phyloP scores from a whole-genome alignment of 768 basidiomycete species.

The Pleurotus salmoneostramineus region DNA sequence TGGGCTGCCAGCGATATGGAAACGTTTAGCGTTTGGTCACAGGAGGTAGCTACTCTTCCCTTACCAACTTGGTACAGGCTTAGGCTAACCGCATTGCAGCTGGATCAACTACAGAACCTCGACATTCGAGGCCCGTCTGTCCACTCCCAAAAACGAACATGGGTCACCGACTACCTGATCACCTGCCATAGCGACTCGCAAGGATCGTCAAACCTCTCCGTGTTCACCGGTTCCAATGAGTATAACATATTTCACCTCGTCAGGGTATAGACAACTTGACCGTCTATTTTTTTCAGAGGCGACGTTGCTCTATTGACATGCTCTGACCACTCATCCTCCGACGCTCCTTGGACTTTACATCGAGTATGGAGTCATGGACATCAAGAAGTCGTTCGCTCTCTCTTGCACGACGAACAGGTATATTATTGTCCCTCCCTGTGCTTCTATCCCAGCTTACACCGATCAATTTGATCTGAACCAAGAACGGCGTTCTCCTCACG shows the following conservation, averaged over 20 bases:
- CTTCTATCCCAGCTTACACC: neutral
- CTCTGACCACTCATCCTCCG: slow-evolving; percentile 28
- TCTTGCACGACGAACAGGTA: slow-evolving; percentile 55
- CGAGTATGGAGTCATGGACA: slow-evolving; percentile 51
- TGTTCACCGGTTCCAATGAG: slow-evolving; percentile 79
- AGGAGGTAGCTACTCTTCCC: slow-evolving; percentile 42
- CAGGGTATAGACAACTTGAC: neutral
- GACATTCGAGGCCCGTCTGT: slow-evolving; percentile 67
- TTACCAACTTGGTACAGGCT: neutral
- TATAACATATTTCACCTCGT: slow-evolving; percentile 22
- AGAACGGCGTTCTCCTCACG: slow-evolving; percentile 40
- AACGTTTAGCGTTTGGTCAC: slow-evolving; percentile 82
- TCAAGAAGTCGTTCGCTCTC: slow-evolving; percentile 50
- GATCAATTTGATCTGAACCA: neutral
- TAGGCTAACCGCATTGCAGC: slow-evolving; percentile 29
- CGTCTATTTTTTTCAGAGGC: slow-evolving; percentile 34
- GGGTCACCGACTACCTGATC: slow-evolving; percentile 81
- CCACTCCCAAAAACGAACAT: slow-evolving; percentile 51
- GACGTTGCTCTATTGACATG: slow-evolving; percentile 54
- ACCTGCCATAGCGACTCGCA: slow-evolving; percentile 37
- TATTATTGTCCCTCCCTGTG: neutral
- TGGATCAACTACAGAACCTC: slow-evolving; percentile 51
- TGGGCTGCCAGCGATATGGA: slow-evolving; percentile 97
- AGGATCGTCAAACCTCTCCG: slow-evolving; percentile 32
- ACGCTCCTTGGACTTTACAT: slow-evolving; percentile 45